Evolutionary conservation across 2,329 filamentous ascomycete genomes (phyloP).

Genomic region (Scopulariopsis brevicaulis): DNA sequence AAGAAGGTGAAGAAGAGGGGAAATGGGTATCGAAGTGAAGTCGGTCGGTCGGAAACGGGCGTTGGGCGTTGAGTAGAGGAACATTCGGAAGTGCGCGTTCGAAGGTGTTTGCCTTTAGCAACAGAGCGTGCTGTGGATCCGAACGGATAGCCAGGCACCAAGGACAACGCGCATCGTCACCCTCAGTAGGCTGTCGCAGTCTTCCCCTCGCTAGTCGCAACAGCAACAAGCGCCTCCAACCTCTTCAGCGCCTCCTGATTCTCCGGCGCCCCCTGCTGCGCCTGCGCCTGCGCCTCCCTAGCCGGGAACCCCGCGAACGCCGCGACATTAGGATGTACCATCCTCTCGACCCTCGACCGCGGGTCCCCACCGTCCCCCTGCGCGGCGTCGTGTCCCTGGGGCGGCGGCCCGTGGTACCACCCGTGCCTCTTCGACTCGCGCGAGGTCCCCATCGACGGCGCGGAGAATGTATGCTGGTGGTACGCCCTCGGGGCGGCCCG

Average conservation of each 20-base stretch:
- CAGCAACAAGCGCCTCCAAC: constrained; percentile 30
- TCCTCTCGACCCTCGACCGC: constrained; percentile 32
- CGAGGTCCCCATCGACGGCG: constrained; percentile 41
- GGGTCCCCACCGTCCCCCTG: constrained; percentile 17
- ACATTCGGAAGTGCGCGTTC: too few relatives aligned
- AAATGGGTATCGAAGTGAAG: background rate
- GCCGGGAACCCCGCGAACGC: constrained; percentile 38
- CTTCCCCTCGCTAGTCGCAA: constrained; percentile 30
- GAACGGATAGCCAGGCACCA: too few relatives aligned
- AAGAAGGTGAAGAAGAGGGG: background rate
- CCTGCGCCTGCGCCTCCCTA: background rate
- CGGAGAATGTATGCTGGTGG: constrained; percentile 50
- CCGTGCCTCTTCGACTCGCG: constrained; percentile 55
- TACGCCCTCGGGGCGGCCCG: constrained; percentile 18
- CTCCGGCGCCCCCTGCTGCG: constrained; percentile 7
- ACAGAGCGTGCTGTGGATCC: too few relatives aligned
- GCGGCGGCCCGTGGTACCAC: constrained; percentile 53
- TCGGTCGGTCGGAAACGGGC: too few relatives aligned
- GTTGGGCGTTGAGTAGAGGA: too few relatives aligned
- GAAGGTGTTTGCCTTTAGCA: too few relatives aligned
- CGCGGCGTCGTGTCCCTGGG: constrained; percentile 8
- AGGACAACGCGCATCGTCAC: too few relatives aligned
- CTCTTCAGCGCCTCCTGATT: constrained; percentile 23
- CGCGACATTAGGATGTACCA: constrained; percentile 44
- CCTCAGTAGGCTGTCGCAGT: constrained; percentile 26